Percentiles rank a stretch among this genome's conserved stretches.
These are phyloP conservation scores for Barnettozyma vustinii DNA, from an alignment of 805 yeast genomes.

Conservation along the genomic window DNA sequence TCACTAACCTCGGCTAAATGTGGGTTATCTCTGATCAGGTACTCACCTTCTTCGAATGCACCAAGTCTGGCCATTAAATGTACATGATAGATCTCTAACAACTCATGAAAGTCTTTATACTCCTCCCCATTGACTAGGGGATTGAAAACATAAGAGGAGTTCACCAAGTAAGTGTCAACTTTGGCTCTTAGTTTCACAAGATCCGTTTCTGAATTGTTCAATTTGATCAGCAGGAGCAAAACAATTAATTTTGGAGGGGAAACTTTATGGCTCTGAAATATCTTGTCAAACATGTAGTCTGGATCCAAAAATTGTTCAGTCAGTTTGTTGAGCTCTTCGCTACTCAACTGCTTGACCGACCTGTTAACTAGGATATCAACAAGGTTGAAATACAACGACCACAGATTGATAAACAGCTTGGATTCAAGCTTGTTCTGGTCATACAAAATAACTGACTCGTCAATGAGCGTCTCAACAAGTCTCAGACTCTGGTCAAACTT, in stretches of 20 bases:
- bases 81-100: constrained; percentile 21
- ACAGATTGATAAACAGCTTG: constrained; percentile 15
- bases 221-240: constrained; percentile 19
- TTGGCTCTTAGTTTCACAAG: constrained; percentile 13
- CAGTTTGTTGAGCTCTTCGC: constrained; percentile 2
- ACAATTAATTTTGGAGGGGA: constrained; percentile 20
- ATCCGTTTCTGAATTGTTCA: constrained; percentile 18
- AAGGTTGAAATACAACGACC: constrained; percentile 25
- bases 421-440: constrained; percentile 12
- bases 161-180: constrained; percentile 20
- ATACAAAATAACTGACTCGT: constrained; percentile 8
- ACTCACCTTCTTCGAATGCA: constrained; percentile 19
- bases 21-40: constrained; percentile 17
- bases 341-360: background rate
- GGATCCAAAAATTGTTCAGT: constrained; percentile 7
- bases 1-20: constrained; percentile 13
- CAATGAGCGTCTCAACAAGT: constrained; percentile 4
- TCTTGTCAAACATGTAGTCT: constrained; percentile 12
- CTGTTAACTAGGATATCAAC: constrained; percentile 23
- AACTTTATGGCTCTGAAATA: constrained; percentile 9
- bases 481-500: constrained; percentile 19
- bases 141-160: constrained; percentile 5
- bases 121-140: constrained; percentile 1
- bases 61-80: constrained; percentile 19
- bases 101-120: constrained; percentile 13